These are phyloP conservation scores for Cryptococcus sp. DNA, from an alignment of 1,284 basidiomycete species.

Conservation along the genomic window DNA sequence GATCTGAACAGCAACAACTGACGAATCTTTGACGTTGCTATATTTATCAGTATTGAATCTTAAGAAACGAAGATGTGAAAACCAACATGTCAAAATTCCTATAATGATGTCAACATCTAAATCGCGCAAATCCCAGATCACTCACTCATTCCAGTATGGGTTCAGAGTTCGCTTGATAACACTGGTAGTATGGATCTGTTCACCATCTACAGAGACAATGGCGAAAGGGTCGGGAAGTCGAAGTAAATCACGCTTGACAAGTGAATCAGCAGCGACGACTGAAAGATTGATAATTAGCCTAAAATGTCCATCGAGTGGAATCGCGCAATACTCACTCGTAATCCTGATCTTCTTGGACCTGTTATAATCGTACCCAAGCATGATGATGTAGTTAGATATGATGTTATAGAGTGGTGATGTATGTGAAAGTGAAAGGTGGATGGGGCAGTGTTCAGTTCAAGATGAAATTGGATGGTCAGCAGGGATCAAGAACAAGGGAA, in stretches of 20 bases:
- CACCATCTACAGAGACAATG: slow-evolving; percentile 88
- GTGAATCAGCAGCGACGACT: slow-evolving; percentile 85
- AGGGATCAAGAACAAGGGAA: neutral
- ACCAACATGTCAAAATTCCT: slow-evolving; percentile 74
- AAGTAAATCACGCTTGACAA: slow-evolving; percentile 86
- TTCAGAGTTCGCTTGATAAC: slow-evolving; percentile 85
- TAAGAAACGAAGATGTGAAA: neutral
- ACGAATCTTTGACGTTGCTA: slow-evolving; percentile 82
- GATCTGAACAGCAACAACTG: slow-evolving; percentile 87
- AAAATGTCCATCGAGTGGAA: neutral
- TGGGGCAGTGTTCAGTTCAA: neutral
- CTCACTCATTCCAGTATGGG: slow-evolving; percentile 82
- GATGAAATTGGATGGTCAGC: neutral
- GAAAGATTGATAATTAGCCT: neutral
- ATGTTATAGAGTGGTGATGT: neutral
- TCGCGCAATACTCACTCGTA: slow-evolving; percentile 19
- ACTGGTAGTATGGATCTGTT: slow-evolving; percentile 87
- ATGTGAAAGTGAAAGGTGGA: neutral
- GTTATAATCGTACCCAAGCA: neutral
- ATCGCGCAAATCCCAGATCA: neutral
- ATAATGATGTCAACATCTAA: neutral
- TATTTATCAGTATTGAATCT: neutral
- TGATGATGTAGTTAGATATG: neutral
- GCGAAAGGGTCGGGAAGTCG: slow-evolving; percentile 90
- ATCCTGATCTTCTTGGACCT: slow-evolving; percentile 30